phyloP scores from a whole-genome alignment of 225 moss, liverwort and hornwort species.

The Antitrichia curtipendula region DNA sequence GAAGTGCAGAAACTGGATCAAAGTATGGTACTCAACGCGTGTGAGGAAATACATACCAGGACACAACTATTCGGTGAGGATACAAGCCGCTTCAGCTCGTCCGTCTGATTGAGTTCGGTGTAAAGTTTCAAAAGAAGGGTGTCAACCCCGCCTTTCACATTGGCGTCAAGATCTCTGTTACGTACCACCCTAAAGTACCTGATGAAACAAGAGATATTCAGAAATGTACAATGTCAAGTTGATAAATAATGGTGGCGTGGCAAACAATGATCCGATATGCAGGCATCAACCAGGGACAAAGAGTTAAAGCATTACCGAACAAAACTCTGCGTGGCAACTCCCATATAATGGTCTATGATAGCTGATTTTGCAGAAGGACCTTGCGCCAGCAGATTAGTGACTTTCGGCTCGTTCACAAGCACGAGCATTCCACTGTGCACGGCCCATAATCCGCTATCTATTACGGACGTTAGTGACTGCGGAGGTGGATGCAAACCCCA shows the following conservation, averaged over 20 bases:
- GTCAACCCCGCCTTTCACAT: slow-evolving; percentile 87
- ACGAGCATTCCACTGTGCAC: slow-evolving; percentile 81
- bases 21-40: background rate
- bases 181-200: slow-evolving; percentile 75
- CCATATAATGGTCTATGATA: slow-evolving; percentile 42
- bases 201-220: slow-evolving; percentile 5
- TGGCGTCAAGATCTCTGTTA: slow-evolving; percentile 47
- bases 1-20: background rate
- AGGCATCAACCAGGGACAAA: background rate
- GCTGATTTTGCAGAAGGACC: slow-evolving; percentile 58
- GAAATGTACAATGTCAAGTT: background rate
- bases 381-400: slow-evolving; percentile 41
- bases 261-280: background rate
- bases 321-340: slow-evolving; percentile 69
- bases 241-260: background rate
- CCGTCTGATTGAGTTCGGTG: slow-evolving; percentile 47
- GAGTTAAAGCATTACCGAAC: slow-evolving; percentile 38
- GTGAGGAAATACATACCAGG: slow-evolving; percentile 48
- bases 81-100: slow-evolving; percentile 73
- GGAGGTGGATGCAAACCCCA: slow-evolving; percentile 99
- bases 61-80: slow-evolving; percentile 74
- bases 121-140: slow-evolving; percentile 90
- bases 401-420: slow-evolving; percentile 39
- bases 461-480: slow-evolving; percentile 59
- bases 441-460: slow-evolving; percentile 78